Evolutionary conservation across 192 early-diverging fungal species (phyloP).

Genomic region (Coemansia sp.): DNA sequence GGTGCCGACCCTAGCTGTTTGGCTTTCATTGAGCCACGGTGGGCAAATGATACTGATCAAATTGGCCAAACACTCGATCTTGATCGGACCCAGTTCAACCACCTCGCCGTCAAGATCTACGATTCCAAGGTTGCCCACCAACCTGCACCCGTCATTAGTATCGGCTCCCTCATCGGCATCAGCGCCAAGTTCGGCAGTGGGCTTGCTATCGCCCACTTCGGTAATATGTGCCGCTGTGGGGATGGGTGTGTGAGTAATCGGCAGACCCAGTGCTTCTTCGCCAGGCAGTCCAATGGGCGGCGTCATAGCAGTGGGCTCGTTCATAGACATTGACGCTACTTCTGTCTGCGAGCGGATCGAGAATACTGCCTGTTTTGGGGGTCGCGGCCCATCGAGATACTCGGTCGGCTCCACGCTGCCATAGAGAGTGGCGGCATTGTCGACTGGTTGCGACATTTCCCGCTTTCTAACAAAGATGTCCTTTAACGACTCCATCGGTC

Average conservation of each 20-base stretch:
- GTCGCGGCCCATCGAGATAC: slow-evolving; percentile 11
- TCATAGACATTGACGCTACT: slow-evolving; percentile 19
- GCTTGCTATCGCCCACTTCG: background rate
- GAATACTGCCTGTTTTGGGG: slow-evolving; percentile 36
- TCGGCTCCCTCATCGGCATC: background rate
- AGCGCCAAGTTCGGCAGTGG: background rate
- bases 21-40: slow-evolving; percentile 50
- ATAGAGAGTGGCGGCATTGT: slow-evolving; percentile 10
- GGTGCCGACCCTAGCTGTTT: slow-evolving; percentile 21
- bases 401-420: slow-evolving; percentile 1
- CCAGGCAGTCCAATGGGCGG: slow-evolving; percentile 5
- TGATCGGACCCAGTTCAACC: slow-evolving; percentile 51
- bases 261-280: background rate
- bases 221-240: background rate
- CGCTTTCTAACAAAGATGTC: background rate
- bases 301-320: slow-evolving; percentile 1
- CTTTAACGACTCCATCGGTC: background rate
- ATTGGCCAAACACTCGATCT: slow-evolving; percentile 52
- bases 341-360: slow-evolving; percentile 48
- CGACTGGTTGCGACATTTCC: background rate
- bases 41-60: slow-evolving; percentile 42
- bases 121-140: slow-evolving; percentile 51
- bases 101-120: slow-evolving; percentile 57
- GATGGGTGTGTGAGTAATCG: background rate
- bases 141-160: slow-evolving; percentile 21